phyloP scores from a whole-genome alignment of 2,329 filamentous ascomycete species.

The Myriangium duriaei region DNA sequence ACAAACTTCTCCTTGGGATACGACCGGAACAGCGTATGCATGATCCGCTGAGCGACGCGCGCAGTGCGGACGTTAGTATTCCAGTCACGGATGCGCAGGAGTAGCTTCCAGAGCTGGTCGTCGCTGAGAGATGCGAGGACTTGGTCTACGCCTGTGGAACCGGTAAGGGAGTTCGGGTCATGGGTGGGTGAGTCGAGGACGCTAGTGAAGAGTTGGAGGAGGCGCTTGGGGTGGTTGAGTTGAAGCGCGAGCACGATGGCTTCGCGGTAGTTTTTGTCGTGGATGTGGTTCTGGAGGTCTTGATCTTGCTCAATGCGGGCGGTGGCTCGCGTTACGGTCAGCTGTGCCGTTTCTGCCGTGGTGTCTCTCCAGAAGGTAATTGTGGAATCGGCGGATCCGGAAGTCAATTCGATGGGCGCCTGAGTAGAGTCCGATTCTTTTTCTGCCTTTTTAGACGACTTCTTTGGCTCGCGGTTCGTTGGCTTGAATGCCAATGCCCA shows the following conservation, averaged over 20 bases:
- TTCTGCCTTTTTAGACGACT: background rate
- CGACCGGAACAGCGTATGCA: constrained; percentile 65
- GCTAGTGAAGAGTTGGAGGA: constrained; percentile 71
- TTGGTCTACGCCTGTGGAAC: constrained; percentile 59
- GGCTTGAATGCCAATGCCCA: constrained; percentile 75
- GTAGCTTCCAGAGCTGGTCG: constrained; percentile 72
- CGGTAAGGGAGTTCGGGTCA: constrained; percentile 52
- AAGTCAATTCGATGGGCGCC: constrained; percentile 59
- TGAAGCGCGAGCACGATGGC: constrained; percentile 85
- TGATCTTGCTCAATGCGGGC: constrained; percentile 89
- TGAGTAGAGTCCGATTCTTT: constrained; percentile 11
- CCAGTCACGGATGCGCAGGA: constrained; percentile 83
- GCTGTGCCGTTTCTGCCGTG: constrained; percentile 63
- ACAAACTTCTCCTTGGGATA: constrained; percentile 72
- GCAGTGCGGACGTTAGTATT: constrained; percentile 89
- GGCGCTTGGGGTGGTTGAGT: constrained; percentile 81
- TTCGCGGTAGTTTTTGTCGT: constrained; percentile 76
- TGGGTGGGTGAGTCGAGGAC: constrained; percentile 52
- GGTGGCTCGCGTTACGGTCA: constrained; percentile 59
- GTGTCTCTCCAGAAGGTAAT: constrained; percentile 95
- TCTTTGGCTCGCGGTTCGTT: constrained; percentile 15
- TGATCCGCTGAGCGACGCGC: constrained; percentile 69
- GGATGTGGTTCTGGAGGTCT: constrained; percentile 83
- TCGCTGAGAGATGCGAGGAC: constrained; percentile 69
- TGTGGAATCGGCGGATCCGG: constrained; percentile 82